Evolutionary conservation across 305 asterid genomes (phyloP), one percentile per base, ranked within the genome.

Genomic region (Rubia tinctorum): DNA sequence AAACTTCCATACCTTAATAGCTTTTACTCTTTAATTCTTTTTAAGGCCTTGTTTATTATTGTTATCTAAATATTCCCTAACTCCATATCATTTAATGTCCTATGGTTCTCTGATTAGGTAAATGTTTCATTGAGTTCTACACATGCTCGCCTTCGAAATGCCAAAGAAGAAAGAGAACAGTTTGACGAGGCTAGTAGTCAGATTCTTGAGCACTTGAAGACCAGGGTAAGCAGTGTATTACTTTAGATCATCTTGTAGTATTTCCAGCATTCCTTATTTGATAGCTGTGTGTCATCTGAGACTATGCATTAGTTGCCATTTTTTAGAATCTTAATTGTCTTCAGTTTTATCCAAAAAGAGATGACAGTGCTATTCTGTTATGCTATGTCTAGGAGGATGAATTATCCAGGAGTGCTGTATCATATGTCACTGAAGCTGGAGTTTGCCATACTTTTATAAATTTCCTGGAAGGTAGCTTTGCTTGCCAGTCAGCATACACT

Each of bases 81-180:
- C 14, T 12, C 18, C 68, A 30, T 53, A 80, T 66, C 70, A 60
- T 86, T 72, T 42, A 74, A 71, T 77, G 71, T 75, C 72, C 75
- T 75, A 82, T 82, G 78, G 79, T 76, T 78, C 75, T 53, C 44
- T 82, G 47, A 74, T 79, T 76, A 94, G 99, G 97, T 95, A 72
- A 81, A 82, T 27, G 75, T 79, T 76, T 79, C 92, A 68, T 86
- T 92, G 89, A 76, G 74, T 77, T 82, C 91, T 78, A 84, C 91
- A 74, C 75, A 80, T 80, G 91, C 83, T 69, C 97, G 92, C 68
- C 95, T 90, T 79, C 91, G 70, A 81, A 87, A 88, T 84, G 93
- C 88, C 72, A 82, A 82, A 87, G 98, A 95, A 88, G 98, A 95
- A 87, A 83, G 96, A 79, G 90, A 90, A 62, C 98, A 95, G 82